phyloP scores from a whole-genome alignment of 805 yeast species.

The Starmerella bombicola region DNA sequence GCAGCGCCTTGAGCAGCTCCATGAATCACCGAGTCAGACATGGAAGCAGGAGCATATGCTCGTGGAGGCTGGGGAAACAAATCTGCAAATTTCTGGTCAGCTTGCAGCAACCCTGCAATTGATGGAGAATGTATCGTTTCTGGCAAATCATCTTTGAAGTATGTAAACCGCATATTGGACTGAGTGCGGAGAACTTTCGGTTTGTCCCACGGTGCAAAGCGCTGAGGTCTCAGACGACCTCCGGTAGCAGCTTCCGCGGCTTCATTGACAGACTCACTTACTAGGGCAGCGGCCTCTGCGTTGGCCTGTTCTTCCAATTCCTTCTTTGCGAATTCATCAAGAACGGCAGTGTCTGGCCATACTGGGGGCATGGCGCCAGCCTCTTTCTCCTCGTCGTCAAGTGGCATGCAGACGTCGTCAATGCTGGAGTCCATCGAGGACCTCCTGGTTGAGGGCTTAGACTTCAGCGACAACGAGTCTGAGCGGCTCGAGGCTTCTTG shows the following conservation, averaged over 20 bases:
- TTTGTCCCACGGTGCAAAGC: slow-evolving; percentile 61
- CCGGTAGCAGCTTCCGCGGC: slow-evolving; percentile 32
- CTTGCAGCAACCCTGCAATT: slow-evolving; percentile 64
- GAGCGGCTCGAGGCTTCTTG: slow-evolving; percentile 1
- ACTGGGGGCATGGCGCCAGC: slow-evolving; percentile 20
- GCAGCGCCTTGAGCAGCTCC: slow-evolving; percentile 11
- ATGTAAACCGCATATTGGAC: slow-evolving; percentile 64
- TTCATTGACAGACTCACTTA: slow-evolving; percentile 40
- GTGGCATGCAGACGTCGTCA: slow-evolving; percentile 86
- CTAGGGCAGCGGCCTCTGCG: slow-evolving; percentile 24
- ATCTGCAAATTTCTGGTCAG: slow-evolving; percentile 46
- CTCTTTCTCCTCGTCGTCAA: slow-evolving; percentile 35
- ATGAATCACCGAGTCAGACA: slow-evolving; percentile 3
- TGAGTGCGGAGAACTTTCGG: slow-evolving; percentile 14
- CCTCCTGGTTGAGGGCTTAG: slow-evolving; percentile 55
- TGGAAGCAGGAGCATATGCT: slow-evolving; percentile 1
- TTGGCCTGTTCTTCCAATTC: slow-evolving; percentile 41
- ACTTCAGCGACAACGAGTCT: slow-evolving; percentile 25
- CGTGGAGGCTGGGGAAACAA: slow-evolving; percentile 36
- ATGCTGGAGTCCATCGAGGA: slow-evolving; percentile 54
- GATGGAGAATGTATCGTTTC: slow-evolving; percentile 86
- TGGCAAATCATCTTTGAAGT: slow-evolving; percentile 78
- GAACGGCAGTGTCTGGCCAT: slow-evolving; percentile 77
- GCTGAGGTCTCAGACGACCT: slow-evolving; percentile 65
- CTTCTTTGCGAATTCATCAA: slow-evolving; percentile 64